Evolutionary conservation across 2,329 filamentous ascomycete genomes (phyloP), one percentile per base, ranked within the genome.

Genomic region (Penicillium occitanis): DNA sequence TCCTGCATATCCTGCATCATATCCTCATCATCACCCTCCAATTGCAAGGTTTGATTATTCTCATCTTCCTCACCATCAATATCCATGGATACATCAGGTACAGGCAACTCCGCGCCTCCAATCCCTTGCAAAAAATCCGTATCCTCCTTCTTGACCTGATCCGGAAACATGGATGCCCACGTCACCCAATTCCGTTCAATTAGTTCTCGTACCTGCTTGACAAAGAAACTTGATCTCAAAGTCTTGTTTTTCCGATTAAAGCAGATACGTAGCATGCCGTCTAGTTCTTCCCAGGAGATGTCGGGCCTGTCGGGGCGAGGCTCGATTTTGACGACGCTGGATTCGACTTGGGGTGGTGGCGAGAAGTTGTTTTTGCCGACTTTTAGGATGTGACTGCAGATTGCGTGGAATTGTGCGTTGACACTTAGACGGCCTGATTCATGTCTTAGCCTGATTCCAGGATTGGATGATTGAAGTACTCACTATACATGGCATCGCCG

Each of bases 281-380:
- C 94, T 90, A 93, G 97, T 78, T 98, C 95, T 63, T 96, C 92
- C 79, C 94, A 98, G 75, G 88, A 91, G 69, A 98, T 93, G 71
- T 92, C 90, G 63, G 94, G 94, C 44, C 92, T 83, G 11, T 93
- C 93, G 44, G 87, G 85, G 81, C 97, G 96, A 25, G 93, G 93
- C 75, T 94, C 91, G 70, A 97, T 90, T 67, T 93, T 87, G 58
- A 97, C 93, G 6, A 97, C 93, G 66, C 90, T 93, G 7, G 88
- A 92, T 79, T 99, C 95, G 66, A 99, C 95, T 74, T 92, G 87
- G 8, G 95, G 95, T 0, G 95, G 94, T 0, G 95, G 95, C 68
- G 92, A 92, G 85, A 98, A 99, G 82, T 98, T 98, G 80, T 96
- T 95, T 80, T 90, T 91, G 70, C 93, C 93, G 55, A 98, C 94